phyloP scores from a whole-genome alignment of 768 basidiomycete genomes.

The Leucosporidium scottii region DNA sequence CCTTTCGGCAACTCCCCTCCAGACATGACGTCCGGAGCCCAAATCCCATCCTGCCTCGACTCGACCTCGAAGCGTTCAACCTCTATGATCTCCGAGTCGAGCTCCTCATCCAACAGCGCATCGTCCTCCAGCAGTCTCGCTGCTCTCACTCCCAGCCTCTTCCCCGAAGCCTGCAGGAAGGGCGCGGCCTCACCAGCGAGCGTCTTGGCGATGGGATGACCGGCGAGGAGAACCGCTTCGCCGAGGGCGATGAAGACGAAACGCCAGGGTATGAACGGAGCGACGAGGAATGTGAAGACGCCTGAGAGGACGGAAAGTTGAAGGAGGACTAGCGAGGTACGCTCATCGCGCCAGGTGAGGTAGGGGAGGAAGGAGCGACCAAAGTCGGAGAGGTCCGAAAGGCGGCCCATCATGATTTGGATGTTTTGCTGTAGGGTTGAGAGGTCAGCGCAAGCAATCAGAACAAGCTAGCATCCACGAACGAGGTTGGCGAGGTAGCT shows the following conservation, averaged over 20 bases:
- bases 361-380: constrained; percentile 32
- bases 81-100: constrained; percentile 21
- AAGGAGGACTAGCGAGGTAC: constrained; percentile 29
- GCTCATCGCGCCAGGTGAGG: constrained; percentile 34
- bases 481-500: constrained; percentile 30
- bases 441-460: background rate
- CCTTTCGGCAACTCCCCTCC: constrained; percentile 18
- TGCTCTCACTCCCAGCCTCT: background rate
- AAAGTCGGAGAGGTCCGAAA: constrained; percentile 32
- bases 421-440: constrained; percentile 17
- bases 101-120: constrained; percentile 18
- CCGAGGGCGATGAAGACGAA: constrained; percentile 32
- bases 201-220: constrained; percentile 24
- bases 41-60: constrained; percentile 9
- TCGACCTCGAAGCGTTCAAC: constrained; percentile 28
- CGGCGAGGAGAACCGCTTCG: constrained; percentile 21
- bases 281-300: constrained; percentile 14
- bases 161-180: background rate
- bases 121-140: constrained; percentile 25
- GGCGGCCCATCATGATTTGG: constrained; percentile 37
- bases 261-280: constrained; percentile 25
- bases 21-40: constrained; percentile 14
- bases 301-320: constrained; percentile 25
- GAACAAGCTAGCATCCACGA: background rate
- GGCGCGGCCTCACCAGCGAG: background rate